A percentile compares a stretch with the other conserved stretches of the same genome.
Conservation (phyloP, 805 yeast species). For the Myxozyma vanderwaltii region DNA sequence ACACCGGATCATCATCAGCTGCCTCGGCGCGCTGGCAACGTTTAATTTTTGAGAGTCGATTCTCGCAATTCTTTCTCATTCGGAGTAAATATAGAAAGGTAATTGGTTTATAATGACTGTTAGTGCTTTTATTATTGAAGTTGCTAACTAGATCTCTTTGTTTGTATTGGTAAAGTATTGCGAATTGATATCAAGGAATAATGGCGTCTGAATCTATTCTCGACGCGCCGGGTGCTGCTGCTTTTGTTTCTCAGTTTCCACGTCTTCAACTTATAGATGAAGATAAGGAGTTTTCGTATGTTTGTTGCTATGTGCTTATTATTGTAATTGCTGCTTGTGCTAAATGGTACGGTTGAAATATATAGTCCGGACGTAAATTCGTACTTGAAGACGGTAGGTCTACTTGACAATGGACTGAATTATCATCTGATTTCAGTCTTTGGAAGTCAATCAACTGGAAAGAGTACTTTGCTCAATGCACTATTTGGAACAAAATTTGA, state of each 20-base stretch:
- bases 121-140: too few species aligned
- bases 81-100: too few species aligned
- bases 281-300: constrained; percentile 50
- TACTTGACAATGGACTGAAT: constrained; percentile 57
- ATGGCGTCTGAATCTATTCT: neutral
- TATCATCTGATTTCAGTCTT: constrained; percentile 94
- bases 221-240: neutral
- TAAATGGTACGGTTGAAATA: neutral
- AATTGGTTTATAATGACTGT: too few species aligned
- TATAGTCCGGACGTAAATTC: constrained; percentile 29
- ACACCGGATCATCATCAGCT: constrained; percentile 1
- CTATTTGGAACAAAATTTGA: constrained; percentile 86
- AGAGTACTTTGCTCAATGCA: constrained; percentile 84
- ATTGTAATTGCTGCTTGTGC: neutral
- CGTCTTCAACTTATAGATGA: constrained; percentile 56
- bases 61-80: too few species aligned
- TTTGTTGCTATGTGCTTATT: neutral
- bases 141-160: neutral
- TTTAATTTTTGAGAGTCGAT: too few species aligned
- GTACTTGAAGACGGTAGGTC: constrained; percentile 45
- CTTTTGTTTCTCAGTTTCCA: neutral
- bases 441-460: constrained; percentile 97
- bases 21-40: neutral
- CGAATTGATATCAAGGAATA: neutral
- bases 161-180: neutral